Percentiles rank a stretch among this genome's conserved stretches.
phyloP scores from a whole-genome alignment of 345 rosid species.

The Eucalyptus sp. region DNA sequence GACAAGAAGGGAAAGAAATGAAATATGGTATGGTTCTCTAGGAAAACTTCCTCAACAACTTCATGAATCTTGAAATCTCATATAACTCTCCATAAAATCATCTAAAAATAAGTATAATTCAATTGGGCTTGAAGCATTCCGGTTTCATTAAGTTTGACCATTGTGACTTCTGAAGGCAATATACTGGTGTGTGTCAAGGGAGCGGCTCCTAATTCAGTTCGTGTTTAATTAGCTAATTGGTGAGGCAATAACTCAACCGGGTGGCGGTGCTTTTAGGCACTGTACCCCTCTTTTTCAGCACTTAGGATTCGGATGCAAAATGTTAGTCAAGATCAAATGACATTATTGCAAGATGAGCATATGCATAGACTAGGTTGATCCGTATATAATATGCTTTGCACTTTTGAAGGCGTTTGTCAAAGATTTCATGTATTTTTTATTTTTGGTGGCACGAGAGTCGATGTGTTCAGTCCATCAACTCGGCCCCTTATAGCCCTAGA shows the following conservation, averaged over 20 bases:
- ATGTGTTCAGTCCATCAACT: background rate
- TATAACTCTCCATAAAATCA: background rate
- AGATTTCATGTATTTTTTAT: background rate
- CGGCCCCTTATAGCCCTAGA: background rate
- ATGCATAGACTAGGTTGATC: background rate
- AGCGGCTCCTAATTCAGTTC: background rate
- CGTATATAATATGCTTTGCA: background rate
- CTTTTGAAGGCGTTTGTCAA: background rate
- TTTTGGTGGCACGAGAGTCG: background rate
- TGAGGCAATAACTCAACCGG: background rate
- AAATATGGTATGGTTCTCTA: background rate
- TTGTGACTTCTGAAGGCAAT: background rate
- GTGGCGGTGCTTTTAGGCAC: background rate
- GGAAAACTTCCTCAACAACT: background rate
- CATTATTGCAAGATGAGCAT: background rate
- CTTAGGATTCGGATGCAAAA: background rate
- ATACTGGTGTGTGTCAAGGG: fast-evolving
- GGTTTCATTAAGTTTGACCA: background rate
- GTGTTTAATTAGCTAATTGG: background rate
- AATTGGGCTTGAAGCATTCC: background rate
- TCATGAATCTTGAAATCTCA: background rate
- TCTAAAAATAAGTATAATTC: background rate
- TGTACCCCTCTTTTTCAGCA: background rate
- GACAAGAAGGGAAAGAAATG: background rate
- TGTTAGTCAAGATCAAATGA: background rate